Evolutionary conservation across 2,329 filamentous ascomycete species (phyloP).

Genomic region (Colletotrichum sp.): DNA sequence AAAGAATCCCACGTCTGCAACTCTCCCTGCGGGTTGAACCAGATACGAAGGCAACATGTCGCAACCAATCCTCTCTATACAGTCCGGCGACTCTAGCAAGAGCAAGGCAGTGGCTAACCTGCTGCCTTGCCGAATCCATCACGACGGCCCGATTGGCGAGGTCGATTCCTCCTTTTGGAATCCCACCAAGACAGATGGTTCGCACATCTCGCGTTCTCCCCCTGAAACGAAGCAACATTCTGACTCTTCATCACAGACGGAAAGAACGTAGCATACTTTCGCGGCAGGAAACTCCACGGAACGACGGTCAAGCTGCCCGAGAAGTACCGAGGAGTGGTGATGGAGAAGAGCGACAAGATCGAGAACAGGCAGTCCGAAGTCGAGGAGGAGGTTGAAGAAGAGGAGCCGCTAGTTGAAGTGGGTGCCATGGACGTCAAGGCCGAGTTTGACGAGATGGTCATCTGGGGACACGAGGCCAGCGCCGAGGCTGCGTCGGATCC

Average conservation of each 20-base stretch:
- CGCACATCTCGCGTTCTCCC: slow-evolving; percentile 23
- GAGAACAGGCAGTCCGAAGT: slow-evolving; percentile 33
- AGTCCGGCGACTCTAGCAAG: slow-evolving; percentile 23
- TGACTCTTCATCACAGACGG: slow-evolving; percentile 44
- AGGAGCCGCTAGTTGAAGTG: slow-evolving; percentile 41
- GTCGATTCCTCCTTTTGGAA: slow-evolving; percentile 71
- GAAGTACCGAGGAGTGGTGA: slow-evolving; percentile 72
- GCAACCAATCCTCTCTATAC: slow-evolving; percentile 46
- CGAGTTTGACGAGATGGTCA: slow-evolving; percentile 74
- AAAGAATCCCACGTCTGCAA: neutral
- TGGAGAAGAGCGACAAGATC: slow-evolving; percentile 47
- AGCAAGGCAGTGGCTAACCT: slow-evolving; percentile 67
- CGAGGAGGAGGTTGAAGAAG: slow-evolving; percentile 47
- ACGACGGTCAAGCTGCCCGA: slow-evolving; percentile 69
- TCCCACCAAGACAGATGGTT: slow-evolving; percentile 54
- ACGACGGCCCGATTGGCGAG: slow-evolving; percentile 74
- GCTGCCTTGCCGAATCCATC: slow-evolving; percentile 80
- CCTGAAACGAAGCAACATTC: neutral
- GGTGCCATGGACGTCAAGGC: slow-evolving; percentile 67
- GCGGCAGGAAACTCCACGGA: slow-evolving; percentile 80
- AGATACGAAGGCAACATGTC: slow-evolving; percentile 35
- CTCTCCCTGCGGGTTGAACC: neutral
- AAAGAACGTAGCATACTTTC: slow-evolving; percentile 68
- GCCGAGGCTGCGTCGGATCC: slow-evolving; percentile 68
- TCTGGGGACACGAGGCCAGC: slow-evolving; percentile 83